A percentile compares a stretch with the other conserved stretches of the same genome.
phyloP scores from a whole-genome alignment of 148 eudicot genomes.

The Limonium bicolor region DNA sequence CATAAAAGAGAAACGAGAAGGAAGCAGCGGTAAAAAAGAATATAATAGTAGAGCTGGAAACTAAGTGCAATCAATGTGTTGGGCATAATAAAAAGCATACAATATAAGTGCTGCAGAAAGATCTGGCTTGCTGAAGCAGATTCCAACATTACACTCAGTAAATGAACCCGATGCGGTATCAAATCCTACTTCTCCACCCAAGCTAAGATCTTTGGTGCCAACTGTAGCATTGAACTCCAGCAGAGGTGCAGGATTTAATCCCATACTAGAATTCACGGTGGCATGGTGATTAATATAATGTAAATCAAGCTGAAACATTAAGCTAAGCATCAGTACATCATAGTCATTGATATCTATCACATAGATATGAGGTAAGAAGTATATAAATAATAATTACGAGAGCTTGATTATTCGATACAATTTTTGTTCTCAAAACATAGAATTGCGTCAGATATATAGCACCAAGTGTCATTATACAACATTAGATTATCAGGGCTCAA shows the following conservation, averaged over 20 bases:
- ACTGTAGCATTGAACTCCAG: slow-evolving; percentile 60
- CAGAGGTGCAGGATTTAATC: slow-evolving; percentile 68
- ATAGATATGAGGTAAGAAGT: no score
- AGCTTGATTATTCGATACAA: no score
- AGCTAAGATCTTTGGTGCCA: slow-evolving; percentile 46
- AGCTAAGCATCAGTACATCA: no score
- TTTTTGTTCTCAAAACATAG: no score
- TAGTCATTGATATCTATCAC: no score
- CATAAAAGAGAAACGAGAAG: background rate
- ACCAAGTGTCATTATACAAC: no score
- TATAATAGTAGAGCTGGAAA: background rate
- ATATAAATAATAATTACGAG: no score
- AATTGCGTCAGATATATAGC: no score
- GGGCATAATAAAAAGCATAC: slow-evolving; percentile 30
- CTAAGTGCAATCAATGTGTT: background rate
- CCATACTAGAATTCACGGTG: slow-evolving; percentile 58
- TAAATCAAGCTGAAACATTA: slow-evolving; percentile 58
- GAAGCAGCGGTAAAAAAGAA: background rate
- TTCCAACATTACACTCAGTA: slow-evolving; percentile 73
- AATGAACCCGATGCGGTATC: slow-evolving; percentile 76
- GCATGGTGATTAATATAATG: slow-evolving; percentile 59
- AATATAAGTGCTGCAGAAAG: slow-evolving; percentile 61
- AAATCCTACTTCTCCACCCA: slow-evolving; percentile 88
- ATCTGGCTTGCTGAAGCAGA: slow-evolving; percentile 55
- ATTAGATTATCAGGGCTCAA: no score